Conservation (phyloP, 139 green algal species). For the Nannochloris sp. region DNA sequence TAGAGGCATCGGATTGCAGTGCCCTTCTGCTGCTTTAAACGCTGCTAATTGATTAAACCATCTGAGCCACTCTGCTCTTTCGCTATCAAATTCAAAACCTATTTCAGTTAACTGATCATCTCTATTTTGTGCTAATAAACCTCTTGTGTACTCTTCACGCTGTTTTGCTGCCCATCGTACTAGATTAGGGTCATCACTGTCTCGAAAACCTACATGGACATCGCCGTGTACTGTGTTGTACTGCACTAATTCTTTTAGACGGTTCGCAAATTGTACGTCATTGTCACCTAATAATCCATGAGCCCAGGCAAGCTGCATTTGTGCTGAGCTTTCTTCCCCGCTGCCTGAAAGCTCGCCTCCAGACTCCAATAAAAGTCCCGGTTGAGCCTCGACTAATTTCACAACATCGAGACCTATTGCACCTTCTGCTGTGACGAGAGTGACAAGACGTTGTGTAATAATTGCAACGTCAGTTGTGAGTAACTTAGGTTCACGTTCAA, state of each 20-base stretch:
- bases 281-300: constrained; percentile 48
- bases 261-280: constrained; percentile 40
- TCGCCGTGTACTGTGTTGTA: constrained; percentile 56
- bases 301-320: constrained; percentile 45
- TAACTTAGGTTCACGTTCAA: constrained; percentile 48
- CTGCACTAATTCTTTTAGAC: constrained; percentile 31
- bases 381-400: constrained; percentile 41
- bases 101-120: constrained; percentile 7
- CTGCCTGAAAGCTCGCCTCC: neutral
- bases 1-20: constrained; percentile 40
- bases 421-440: neutral
- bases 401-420: constrained; percentile 36
- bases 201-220: constrained; percentile 44
- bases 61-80: constrained; percentile 59
- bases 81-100: constrained; percentile 57
- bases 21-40: constrained; percentile 35
- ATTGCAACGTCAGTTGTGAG: constrained; percentile 32
- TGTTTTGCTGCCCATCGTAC: constrained; percentile 54
- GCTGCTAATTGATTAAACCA: constrained; percentile 50
- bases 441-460: neutral
- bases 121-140: constrained; percentile 8
- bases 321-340: constrained; percentile 6
- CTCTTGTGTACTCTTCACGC: constrained; percentile 20
- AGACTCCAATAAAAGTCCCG: constrained; percentile 42
- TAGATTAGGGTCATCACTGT: constrained; percentile 51